phyloP scores from a whole-genome alignment of 2,329 filamentous ascomycete genomes.

The Calonectria pseudoturangicola region DNA sequence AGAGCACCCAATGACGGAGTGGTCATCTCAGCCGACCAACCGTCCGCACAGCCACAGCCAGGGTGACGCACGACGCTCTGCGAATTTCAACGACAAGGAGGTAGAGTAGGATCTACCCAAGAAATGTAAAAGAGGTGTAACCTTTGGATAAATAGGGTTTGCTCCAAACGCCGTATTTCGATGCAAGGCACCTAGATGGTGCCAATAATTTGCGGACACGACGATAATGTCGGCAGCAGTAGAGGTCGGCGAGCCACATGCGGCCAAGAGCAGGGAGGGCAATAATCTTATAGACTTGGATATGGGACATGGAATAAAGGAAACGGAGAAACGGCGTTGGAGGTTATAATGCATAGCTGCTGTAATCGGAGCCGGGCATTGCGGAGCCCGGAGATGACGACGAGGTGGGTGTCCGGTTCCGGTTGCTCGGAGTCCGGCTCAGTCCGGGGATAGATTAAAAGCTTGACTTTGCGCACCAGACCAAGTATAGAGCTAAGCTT shows the following conservation, averaged over 20 bases:
- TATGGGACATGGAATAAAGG: slow-evolving; percentile 5
- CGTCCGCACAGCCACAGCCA: slow-evolving; percentile 56
- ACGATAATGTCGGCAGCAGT: not conserved
- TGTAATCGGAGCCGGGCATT: slow-evolving; percentile 12
- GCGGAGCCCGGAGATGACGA: slow-evolving; percentile 17
- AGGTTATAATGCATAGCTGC: not conserved
- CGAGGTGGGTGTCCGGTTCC: not conserved
- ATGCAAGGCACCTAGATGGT: slow-evolving; percentile 24
- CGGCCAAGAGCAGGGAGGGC: slow-evolving; percentile 18
- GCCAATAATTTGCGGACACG: slow-evolving; percentile 27
- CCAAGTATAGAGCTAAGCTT: slow-evolving; percentile 12
- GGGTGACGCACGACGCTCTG: slow-evolving; percentile 63
- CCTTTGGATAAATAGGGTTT: slow-evolving; percentile 39
- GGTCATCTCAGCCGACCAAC: slow-evolving; percentile 51
- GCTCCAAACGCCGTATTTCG: slow-evolving; percentile 29
- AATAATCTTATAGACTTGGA: slow-evolving; percentile 22
- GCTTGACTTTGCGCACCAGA: not conserved
- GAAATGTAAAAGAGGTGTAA: slow-evolving; percentile 37
- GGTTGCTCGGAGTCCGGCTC: slow-evolving; percentile 21
- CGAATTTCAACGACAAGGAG: slow-evolving; percentile 59
- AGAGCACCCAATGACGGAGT: slow-evolving; percentile 62
- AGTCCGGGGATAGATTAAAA: slow-evolving; percentile 10
- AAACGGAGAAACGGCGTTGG: slow-evolving; percentile 34
- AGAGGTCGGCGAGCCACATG: not conserved
- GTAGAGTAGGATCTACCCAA: slow-evolving; percentile 51